phyloP scores from a whole-genome alignment of 176 grass and related monocot species.

The Paspalum notatum region DNA sequence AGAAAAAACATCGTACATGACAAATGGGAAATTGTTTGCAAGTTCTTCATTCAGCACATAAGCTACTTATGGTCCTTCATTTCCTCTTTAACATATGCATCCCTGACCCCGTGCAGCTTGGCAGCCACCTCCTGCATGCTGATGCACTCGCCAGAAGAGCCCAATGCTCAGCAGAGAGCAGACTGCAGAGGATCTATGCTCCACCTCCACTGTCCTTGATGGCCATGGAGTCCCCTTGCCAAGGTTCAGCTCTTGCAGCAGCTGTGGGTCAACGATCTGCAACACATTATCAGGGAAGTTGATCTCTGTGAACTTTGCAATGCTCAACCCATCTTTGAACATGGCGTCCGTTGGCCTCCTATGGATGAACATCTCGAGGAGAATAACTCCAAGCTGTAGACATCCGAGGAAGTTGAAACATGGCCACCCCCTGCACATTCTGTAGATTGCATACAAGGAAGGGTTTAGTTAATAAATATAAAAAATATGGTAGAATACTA shows the following conservation, averaged over 20 bases:
- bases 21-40: background rate
- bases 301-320: background rate
- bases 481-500: too few species aligned
- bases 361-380: conserved; percentile 17
- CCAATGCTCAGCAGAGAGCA: background rate
- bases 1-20: background rate
- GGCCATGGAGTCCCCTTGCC: background rate
- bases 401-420: background rate
- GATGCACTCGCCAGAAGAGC: background rate
- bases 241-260: background rate
- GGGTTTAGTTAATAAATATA: background rate
- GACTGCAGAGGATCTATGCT: background rate
- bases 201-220: background rate
- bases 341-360: conserved; percentile 31
- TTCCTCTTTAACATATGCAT: conserved; percentile 3
- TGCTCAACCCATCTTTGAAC: conserved; percentile 33
- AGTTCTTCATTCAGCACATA: background rate
- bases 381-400: conserved; percentile 35
- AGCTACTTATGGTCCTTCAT: background rate
- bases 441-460: background rate
- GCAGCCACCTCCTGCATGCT: conserved; percentile 11
- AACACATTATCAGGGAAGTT: conserved; percentile 13
- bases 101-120: conserved; percentile 19
- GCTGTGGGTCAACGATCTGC: conserved; percentile 11
- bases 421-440: background rate